Conservation (phyloP, 208 protist genomes). For the Leptomonas pyrrhocoris region DNA sequence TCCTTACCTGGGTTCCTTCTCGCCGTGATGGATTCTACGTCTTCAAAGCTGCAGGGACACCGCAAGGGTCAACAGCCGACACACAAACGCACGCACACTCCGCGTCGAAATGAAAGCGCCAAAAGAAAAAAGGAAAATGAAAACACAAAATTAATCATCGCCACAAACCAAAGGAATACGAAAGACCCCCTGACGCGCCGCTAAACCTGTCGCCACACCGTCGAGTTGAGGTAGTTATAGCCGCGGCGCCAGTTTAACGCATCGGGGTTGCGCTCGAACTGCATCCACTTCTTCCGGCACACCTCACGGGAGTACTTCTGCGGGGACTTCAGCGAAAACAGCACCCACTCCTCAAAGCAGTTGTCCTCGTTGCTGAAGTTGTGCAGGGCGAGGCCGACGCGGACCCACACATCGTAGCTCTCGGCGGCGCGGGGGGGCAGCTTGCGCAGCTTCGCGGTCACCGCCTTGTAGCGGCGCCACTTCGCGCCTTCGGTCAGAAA, state of each 20-base stretch:
- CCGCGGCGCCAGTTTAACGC: slow-evolving; percentile 83
- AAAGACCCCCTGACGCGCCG: neutral
- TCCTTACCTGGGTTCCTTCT: no score
- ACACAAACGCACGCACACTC: no score
- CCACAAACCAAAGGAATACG: neutral
- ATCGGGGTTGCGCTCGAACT: slow-evolving; percentile 88
- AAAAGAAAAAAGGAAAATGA: neutral
- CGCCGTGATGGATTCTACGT: no score
- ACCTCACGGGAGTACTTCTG: slow-evolving; percentile 80
- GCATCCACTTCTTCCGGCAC: slow-evolving; percentile 81
- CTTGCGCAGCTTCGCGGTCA: slow-evolving; percentile 57
- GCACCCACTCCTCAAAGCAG: slow-evolving; percentile 88
- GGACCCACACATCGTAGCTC: slow-evolving; percentile 81
- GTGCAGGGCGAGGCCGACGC: slow-evolving; percentile 82
- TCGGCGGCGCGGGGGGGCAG: slow-evolving; percentile 65
- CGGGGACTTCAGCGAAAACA: slow-evolving; percentile 77
- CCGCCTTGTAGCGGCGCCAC: slow-evolving; percentile 70
- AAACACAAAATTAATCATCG: neutral
- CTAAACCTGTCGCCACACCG: slow-evolving; percentile 68
- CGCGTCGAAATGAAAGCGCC: neutral
- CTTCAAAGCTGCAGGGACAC: no score
- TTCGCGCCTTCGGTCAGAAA: slow-evolving; percentile 77
- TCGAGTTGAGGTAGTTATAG: slow-evolving; percentile 84
- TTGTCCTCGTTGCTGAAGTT: slow-evolving; percentile 89
- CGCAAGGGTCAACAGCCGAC: no score